Evolutionary conservation across 2,329 filamentous ascomycete species (phyloP), one percentile per base, ranked within the genome.

Genomic region (Westerdykella sp.): DNA sequence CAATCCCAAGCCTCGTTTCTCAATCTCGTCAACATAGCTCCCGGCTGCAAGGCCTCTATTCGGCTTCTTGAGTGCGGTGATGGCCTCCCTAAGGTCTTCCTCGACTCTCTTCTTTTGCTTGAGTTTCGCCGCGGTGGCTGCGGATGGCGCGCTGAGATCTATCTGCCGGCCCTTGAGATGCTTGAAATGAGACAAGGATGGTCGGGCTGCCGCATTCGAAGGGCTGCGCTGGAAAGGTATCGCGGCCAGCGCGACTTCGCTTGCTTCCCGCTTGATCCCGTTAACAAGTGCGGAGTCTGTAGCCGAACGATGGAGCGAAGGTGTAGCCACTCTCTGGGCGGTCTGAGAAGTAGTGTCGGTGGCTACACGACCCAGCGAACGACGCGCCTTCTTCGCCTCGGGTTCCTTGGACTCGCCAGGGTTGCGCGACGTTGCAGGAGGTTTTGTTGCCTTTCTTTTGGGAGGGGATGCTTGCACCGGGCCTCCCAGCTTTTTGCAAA

Each of bases 401-500:
- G 61, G 57, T 40, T 67, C 66, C 32, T 68, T 62, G 5, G 57
- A 47, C 39, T 69, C 67, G 21, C 65, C 65, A 2, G 68, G 66
- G 43, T 75, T 59, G 9, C 54, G 57, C 9, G 60, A 66, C 11
- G 48, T 52, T 7, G 47, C 36, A 14, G 62, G 59, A 15, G 60
- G 55, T 49, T 73, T 78, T 13, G 68, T 57, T 13, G 58, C 57
- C 44, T 66, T 72, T 56, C 75, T 70, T 52, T 73, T 77, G 14
- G 69, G 58, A 21, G 79, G 80, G 4, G 82, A 75, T 16, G 78
- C 69, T 46, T 80, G 78, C 7, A 79, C 72, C 1, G 85, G 85
- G 0, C 85, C 86, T 13, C 87, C 86, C 4, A 91, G 74, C 61
- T 89, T 89, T 50, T 80, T 81, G 63, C 84, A 88, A 46, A 90